Evolutionary conservation across 129 eudicot species (phyloP).

Genomic region (Tagetes patula): DNA sequence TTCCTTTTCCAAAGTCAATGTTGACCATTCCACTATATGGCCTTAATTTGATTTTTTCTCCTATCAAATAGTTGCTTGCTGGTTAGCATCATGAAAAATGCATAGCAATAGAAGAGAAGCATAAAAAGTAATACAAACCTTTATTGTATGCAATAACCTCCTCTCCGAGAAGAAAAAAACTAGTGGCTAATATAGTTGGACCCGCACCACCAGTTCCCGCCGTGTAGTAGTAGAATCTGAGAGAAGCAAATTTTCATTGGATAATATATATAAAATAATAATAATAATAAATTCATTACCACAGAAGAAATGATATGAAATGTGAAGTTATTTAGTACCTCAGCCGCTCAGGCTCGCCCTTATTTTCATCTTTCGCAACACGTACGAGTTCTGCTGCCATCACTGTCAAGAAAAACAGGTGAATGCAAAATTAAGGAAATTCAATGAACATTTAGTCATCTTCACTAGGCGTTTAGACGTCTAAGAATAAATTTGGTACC

Average conservation of each 20-base stretch:
- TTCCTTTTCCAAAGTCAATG: slow-evolving; percentile 87
- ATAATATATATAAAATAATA: not conserved
- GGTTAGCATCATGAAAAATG: slow-evolving; percentile 22
- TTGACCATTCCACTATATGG: slow-evolving; percentile 91
- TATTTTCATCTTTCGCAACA: slow-evolving; percentile 66
- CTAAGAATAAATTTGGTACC: slow-evolving; percentile 38
- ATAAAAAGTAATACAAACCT: slow-evolving; percentile 44
- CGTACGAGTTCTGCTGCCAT: slow-evolving; percentile 99
- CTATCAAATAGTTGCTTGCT: slow-evolving; percentile 38
- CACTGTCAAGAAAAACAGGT: slow-evolving; percentile 44
- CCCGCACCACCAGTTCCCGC: slow-evolving; percentile 99
- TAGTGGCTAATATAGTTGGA: slow-evolving; percentile 94
- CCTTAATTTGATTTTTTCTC: slow-evolving; percentile 67
- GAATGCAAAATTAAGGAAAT: not conserved
- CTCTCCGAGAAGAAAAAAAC: slow-evolving; percentile 93
- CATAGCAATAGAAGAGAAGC: slow-evolving; percentile 12
- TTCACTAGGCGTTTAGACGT: not conserved
- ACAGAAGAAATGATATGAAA: not conserved
- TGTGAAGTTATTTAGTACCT: slow-evolving; percentile 46
- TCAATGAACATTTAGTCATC: not conserved
- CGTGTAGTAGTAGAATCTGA: slow-evolving; percentile 89
- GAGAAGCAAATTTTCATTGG: slow-evolving; percentile 21
- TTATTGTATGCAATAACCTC: slow-evolving; percentile 80
- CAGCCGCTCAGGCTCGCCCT: slow-evolving; percentile 71
- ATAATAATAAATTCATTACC: slow-evolving; percentile 4